Percentiles rank a stretch among this genome's conserved stretches.
Conservation (phyloP, 176 grass and related monocot genomes). For the Poa annua region DNA sequence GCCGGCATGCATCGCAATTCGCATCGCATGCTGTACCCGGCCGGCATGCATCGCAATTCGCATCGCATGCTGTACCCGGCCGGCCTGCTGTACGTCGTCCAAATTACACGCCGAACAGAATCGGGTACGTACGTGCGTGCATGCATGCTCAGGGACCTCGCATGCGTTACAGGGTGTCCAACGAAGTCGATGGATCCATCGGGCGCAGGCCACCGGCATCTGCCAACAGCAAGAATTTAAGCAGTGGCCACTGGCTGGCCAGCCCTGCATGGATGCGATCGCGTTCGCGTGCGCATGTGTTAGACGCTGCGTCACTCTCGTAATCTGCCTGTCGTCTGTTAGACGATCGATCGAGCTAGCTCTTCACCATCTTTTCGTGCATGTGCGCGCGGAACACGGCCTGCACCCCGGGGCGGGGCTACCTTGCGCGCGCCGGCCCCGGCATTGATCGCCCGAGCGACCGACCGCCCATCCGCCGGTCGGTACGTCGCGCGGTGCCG, state of each 20-base stretch:
- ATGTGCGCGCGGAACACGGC: slow-evolving; percentile 29
- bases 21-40: no score
- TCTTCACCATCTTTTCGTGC: slow-evolving; percentile 24
- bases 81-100: background rate
- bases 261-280: background rate
- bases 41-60: no score
- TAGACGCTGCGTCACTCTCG: slow-evolving; percentile 57
- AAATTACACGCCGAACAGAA: background rate
- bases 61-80: no score
- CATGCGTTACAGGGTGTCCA: background rate
- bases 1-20: background rate
- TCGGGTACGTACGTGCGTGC: background rate
- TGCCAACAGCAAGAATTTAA: background rate
- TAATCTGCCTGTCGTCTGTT: background rate
- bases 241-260: background rate
- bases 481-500: background rate
- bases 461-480: slow-evolving; percentile 18
- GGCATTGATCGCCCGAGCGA: slow-evolving; percentile 5
- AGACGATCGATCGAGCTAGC: background rate
- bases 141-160: background rate
- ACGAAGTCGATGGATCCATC: background rate
- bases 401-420: background rate
- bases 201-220: background rate
- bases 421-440: no score
- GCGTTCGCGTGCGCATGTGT: background rate